phyloP scores from a whole-genome alignment of 2,329 filamentous ascomycete species.

The Capronia coronata region DNA sequence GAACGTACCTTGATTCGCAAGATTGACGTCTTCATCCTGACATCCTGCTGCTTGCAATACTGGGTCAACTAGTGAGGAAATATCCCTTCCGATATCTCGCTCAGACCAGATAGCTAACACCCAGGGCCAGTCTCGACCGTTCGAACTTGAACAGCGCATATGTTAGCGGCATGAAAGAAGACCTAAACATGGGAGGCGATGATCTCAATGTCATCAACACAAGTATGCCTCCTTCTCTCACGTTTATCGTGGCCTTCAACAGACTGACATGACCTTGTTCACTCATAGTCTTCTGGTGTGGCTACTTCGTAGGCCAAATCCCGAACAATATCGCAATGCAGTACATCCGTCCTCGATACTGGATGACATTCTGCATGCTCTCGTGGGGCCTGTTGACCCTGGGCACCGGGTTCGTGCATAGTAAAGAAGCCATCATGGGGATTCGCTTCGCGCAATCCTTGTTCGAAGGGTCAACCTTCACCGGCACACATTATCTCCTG shows the following conservation, averaged over 20 bases:
- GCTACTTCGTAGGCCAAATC: neutral
- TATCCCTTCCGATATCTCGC: neutral
- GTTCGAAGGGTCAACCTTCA: conserved; percentile 11
- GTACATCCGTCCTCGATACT: neutral
- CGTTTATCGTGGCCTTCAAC: neutral
- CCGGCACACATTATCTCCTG: conserved; percentile 31
- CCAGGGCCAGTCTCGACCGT: neutral
- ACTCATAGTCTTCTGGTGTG: neutral
- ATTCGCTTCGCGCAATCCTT: conserved; percentile 15
- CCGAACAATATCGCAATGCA: neutral
- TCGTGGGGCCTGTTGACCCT: neutral
- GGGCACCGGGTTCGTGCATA: neutral
- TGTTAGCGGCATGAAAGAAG: conserved; percentile 11
- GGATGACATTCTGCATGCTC: neutral
- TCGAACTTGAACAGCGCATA: neutral
- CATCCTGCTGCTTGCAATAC: neutral
- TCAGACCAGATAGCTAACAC: neutral
- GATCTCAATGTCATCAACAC: neutral
- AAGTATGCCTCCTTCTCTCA: neutral
- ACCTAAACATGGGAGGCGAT: neutral
- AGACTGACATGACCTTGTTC: neutral
- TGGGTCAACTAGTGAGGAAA: neutral
- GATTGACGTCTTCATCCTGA: neutral
- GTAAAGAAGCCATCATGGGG: neutral
- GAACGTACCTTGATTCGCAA: neutral